A percentile compares a stretch with the other conserved stretches of the same genome.
These are phyloP conservation scores for Camellia lanceoleosa DNA, from an alignment of 148 eudicot genomes.

Conservation along the genomic window DNA sequence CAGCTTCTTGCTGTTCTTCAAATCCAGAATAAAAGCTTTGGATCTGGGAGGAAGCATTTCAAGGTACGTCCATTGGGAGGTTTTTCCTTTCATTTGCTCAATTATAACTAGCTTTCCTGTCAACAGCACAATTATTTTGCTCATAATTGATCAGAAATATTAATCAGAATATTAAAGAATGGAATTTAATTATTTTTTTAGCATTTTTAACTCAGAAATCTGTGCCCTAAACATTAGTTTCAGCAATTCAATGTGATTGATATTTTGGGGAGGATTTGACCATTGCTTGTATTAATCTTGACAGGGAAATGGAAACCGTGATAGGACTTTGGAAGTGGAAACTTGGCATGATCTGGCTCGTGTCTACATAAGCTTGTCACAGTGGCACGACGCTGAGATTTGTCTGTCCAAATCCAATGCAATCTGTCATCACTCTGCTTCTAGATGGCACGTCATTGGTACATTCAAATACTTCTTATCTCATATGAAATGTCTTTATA, in stretches of 20 bases:
- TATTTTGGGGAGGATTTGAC: background rate
- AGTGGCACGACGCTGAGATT: conserved; percentile 70
- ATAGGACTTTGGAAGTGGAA: conserved; percentile 55
- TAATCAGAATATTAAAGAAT: background rate
- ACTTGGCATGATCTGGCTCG: conserved; percentile 80
- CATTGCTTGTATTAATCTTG: conserved; percentile 15
- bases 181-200: background rate
- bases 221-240: background rate
- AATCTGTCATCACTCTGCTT: conserved; percentile 55
- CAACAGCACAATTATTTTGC: background rate
- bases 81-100: background rate
- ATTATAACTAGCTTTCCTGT: background rate
- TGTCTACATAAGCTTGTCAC: conserved; percentile 64
- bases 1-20: conserved; percentile 69
- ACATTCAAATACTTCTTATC: conserved; percentile 12
- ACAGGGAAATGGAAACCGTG: conserved; percentile 35
- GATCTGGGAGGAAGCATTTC: conserved; percentile 41
- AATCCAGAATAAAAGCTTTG: conserved; percentile 46
- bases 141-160: background rate
- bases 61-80: conserved; percentile 25
- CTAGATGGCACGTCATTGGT: conserved; percentile 74
- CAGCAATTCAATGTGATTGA: background rate
- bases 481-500: background rate
- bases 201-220: background rate
- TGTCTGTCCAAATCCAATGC: conserved; percentile 71